Percentiles rank a stretch among this genome's conserved stretches.
phyloP scores from a whole-genome alignment of 345 rosid species.

The Viola odorata region DNA sequence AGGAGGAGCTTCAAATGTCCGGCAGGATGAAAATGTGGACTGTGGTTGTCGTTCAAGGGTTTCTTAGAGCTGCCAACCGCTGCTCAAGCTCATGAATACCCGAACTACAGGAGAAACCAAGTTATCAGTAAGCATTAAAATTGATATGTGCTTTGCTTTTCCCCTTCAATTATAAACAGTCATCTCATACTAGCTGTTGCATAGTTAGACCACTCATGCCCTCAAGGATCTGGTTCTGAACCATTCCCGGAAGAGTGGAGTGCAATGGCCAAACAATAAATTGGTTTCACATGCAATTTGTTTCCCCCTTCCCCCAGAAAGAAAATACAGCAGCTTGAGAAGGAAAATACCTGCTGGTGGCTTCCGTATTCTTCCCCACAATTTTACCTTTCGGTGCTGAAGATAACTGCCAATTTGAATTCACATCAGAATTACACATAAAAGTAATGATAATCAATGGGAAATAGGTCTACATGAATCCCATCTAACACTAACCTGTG shows the following conservation, averaged over 20 bases:
- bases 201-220: no score
- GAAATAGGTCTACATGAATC: not conserved
- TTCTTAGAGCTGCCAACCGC: constrained; percentile 88
- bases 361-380: constrained; percentile 54
- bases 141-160: not conserved
- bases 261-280: not conserved
- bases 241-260: not conserved
- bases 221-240: no score
- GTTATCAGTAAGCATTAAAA: not conserved
- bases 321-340: not conserved
- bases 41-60: constrained; percentile 24
- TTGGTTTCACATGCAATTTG: not conserved
- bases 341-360: constrained; percentile 54
- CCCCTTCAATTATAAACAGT: no score
- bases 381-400: constrained; percentile 80
- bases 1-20: not conserved
- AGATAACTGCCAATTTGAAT: constrained; percentile 49
- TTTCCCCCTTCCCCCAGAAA: not conserved
- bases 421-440: constrained; percentile 7
- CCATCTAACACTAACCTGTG: constrained; percentile 58
- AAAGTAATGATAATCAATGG: constrained; percentile 4
- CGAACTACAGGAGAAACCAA: constrained; percentile 45
- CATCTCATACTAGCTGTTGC: no score
- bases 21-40: not conserved
- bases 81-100: constrained; percentile 71